Evolutionary conservation across 139 green algal genomes (phyloP).

Genomic region (Tetradesmus obliquus): DNA sequence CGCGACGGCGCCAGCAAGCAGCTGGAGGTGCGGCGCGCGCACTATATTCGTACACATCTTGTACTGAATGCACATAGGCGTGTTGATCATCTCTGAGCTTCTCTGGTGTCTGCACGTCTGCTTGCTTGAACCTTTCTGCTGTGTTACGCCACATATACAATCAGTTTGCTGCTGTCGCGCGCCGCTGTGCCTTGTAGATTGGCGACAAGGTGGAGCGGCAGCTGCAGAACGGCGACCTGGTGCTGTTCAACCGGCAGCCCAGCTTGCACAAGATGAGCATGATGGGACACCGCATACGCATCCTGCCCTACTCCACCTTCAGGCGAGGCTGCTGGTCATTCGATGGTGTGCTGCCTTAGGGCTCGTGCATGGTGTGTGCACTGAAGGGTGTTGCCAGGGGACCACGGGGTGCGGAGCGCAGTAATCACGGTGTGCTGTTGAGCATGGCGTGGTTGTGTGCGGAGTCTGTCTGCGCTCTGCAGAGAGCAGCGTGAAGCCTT

Average conservation of each 20-base stretch:
- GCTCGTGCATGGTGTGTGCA: too few relatives aligned
- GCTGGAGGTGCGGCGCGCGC: slow-evolving; percentile 53
- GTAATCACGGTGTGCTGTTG: too few relatives aligned
- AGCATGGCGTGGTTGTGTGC: too few relatives aligned
- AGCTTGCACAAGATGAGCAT: slow-evolving; percentile 99
- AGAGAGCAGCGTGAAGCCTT: too few relatives aligned
- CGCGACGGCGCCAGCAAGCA: slow-evolving; percentile 55
- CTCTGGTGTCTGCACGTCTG: background rate
- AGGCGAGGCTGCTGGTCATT: slow-evolving; percentile 15
- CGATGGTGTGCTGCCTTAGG: too few relatives aligned
- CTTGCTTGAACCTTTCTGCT: background rate
- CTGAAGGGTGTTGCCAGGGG: too few relatives aligned
- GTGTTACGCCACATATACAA: too few relatives aligned
- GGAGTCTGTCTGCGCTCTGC: too few relatives aligned
- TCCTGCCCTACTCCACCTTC: slow-evolving; percentile 95
- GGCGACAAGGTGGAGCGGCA: slow-evolving; percentile 91
- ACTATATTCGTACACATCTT: background rate
- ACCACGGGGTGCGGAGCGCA: too few relatives aligned
- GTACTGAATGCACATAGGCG: too few relatives aligned
- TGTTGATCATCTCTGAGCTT: too few relatives aligned
- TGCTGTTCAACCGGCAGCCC: slow-evolving; percentile 99
- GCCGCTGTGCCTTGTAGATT: background rate
- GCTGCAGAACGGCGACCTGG: slow-evolving; percentile 94
- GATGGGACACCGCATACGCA: slow-evolving; percentile 89
- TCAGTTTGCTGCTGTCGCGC: background rate